These are phyloP conservation scores for Diplodia mutila DNA, from an alignment of 2,329 filamentous ascomycete genomes.

Conservation along the genomic window DNA sequence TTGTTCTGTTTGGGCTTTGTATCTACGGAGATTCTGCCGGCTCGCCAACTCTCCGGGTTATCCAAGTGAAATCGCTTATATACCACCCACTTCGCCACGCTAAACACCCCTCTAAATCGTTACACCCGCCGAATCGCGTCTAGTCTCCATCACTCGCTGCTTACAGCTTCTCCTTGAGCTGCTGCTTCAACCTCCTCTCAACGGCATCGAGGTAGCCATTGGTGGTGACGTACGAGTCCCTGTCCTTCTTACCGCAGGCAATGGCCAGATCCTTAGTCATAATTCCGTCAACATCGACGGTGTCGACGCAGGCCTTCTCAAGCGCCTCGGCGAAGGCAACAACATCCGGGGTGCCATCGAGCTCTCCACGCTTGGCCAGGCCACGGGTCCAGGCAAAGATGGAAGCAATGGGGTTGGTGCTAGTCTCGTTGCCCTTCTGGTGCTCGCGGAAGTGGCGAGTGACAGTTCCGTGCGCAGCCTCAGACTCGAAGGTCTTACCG, in stretches of 20 bases:
- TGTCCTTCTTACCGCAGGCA: conserved; percentile 83
- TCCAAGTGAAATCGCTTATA: not conserved
- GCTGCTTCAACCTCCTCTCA: conserved; percentile 82
- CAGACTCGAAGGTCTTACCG: conserved; percentile 95
- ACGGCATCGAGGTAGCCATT: conserved; percentile 88
- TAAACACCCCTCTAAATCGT: not conserved
- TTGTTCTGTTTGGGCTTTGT: not conserved
- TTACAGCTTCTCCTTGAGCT: conserved; percentile 77
- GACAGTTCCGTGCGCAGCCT: conserved; percentile 97
- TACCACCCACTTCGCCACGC: not conserved
- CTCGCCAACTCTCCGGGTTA: not conserved
- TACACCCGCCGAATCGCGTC: not conserved
- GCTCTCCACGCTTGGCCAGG: conserved; percentile 86
- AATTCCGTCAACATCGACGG: conserved; percentile 89
- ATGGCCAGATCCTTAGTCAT: conserved; percentile 99
- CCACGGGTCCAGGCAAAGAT: conserved; percentile 99
- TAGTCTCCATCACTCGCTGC: not conserved
- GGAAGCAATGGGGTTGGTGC: conserved; percentile 97
- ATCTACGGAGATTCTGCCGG: not conserved
- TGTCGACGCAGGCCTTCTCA: conserved; percentile 91
- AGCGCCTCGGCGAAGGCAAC: conserved; percentile 88
- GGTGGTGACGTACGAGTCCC: conserved; percentile 88
- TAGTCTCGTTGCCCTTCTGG: conserved; percentile 96
- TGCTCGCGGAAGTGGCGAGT: conserved; percentile 98
- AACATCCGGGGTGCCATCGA: conserved; percentile 91